phyloP scores from a whole-genome alignment of 2,329 filamentous ascomycete genomes.

The Microsporum audouinii region DNA sequence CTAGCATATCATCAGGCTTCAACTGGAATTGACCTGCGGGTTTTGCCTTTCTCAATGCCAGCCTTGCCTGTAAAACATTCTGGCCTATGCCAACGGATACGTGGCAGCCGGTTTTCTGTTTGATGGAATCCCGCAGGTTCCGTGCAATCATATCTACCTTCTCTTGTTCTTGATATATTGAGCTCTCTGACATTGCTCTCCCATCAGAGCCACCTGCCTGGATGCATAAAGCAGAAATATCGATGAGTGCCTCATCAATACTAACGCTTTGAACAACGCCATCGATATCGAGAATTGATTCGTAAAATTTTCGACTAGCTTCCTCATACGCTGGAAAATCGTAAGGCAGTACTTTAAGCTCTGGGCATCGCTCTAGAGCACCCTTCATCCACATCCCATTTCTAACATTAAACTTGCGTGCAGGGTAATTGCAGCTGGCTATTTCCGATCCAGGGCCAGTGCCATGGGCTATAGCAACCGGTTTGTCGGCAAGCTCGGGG shows the following conservation, averaged over 20 bases:
- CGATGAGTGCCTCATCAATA: conserved; percentile 86
- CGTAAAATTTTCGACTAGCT: conserved; percentile 78
- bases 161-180: conserved; percentile 64
- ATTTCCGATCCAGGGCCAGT: conserved; percentile 81
- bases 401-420: conserved; percentile 73
- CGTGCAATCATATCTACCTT: conserved; percentile 62
- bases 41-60: conserved; percentile 83
- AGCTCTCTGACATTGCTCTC: conserved; percentile 52
- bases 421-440: conserved; percentile 92
- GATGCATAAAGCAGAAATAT: conserved; percentile 62
- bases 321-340: conserved; percentile 93
- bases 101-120: conserved; percentile 64
- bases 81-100: conserved; percentile 87
- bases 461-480: conserved; percentile 80
- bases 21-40: conserved; percentile 87
- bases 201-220: conserved; percentile 56
- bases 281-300: conserved; percentile 64
- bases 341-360: conserved; percentile 83
- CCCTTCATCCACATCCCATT: conserved; percentile 99
- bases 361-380: conserved; percentile 69
- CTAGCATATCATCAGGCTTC: conserved; percentile 64
- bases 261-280: conserved; percentile 91
- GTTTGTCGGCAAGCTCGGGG: conserved; percentile 65
- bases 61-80: conserved; percentile 83
- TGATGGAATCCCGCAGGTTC: conserved; percentile 56